Conservation (phyloP, 2,329 filamentous ascomycete species). For the Neofusicoccum sp. region DNA sequence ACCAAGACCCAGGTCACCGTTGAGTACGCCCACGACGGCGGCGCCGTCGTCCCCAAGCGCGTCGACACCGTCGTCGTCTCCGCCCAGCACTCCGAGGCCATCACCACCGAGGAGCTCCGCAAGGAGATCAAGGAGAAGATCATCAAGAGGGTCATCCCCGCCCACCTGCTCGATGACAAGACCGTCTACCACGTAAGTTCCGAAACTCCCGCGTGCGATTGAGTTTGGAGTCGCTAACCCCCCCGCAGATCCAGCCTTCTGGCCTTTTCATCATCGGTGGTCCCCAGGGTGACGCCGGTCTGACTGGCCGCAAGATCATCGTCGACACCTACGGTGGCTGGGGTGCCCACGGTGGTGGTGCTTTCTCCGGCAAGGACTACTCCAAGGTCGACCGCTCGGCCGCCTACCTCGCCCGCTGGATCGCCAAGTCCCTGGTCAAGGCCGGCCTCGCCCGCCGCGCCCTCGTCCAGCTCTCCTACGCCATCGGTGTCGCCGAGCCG, state of each 20-base stretch:
- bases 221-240: conserved; percentile 22
- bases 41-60: conserved; percentile 86
- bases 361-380: conserved; percentile 99
- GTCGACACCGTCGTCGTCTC: conserved; percentile 97
- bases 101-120: conserved; percentile 88
- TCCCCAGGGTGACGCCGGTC: conserved; percentile 96
- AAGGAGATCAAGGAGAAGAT: conserved; percentile 98
- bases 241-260: conserved; percentile 81
- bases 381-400: conserved; percentile 99
- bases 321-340: conserved; percentile 99
- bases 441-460: conserved; percentile 88
- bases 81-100: conserved; percentile 87
- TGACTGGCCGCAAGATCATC: conserved; percentile 99
- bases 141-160: conserved; percentile 91
- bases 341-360: conserved; percentile 99
- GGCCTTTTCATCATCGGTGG: conserved; percentile 99
- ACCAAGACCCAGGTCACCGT: conserved; percentile 99
- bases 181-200: conserved; percentile 88
- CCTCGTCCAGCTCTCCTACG: conserved; percentile 97
- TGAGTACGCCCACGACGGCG: conserved; percentile 96
- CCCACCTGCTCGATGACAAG: conserved; percentile 86
- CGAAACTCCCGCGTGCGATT: background rate
- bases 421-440: conserved; percentile 95
- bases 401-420: conserved; percentile 96
- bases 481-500: conserved; percentile 97